Evolutionary conservation across 768 basidiomycete species (phyloP), one percentile per base, ranked within the genome.

Genomic region (Hericium rajendrae): DNA sequence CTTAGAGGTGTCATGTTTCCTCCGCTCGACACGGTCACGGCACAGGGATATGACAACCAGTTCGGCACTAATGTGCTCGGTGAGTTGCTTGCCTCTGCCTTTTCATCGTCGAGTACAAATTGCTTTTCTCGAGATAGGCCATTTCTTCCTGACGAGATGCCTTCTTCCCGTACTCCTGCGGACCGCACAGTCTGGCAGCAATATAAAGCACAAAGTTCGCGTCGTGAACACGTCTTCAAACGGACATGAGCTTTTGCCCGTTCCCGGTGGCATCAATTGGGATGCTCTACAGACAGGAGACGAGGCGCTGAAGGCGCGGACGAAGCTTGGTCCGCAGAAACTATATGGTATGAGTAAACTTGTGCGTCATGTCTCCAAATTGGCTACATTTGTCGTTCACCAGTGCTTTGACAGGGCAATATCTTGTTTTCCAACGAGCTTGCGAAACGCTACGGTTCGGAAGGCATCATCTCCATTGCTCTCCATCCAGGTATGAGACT

Each of bases 381-480:
- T 39, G 11, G 15, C 24, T 13, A 9, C 6, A 4, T 48, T 26
- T 3, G 26, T 26, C 26, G 26, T 26, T 26, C 26, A 26, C 26
- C 5, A 4, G 5, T 3, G 9, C 46, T 16, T 38, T 10, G 16
- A 11, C 46, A 80, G 79, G 79, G 73, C 0, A 78, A 76, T 38
- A 66, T 78, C 20, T 62, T 78, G 0, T 70, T 80, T 57, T 60
- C 76, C 8, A 70, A 68, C 38, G 80, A 79, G 62, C 58, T 81
- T 15, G 62, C 68, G 4, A 64, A 73, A 37, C 65, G 76, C 51
- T 79, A 78, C 61, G 72, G 66, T 1, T 70, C 70, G 18, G 66
- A 77, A 56, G 79, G 76, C 9, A 73, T 80, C 40, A 62, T 79
- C 1, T 77, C 79, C 0, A 69, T 68, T 1, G 66, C 78, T 2